These are phyloP conservation scores for Phaeophleospora eucalypticola DNA, from an alignment of 2,329 filamentous ascomycete genomes.

Conservation along the genomic window DNA sequence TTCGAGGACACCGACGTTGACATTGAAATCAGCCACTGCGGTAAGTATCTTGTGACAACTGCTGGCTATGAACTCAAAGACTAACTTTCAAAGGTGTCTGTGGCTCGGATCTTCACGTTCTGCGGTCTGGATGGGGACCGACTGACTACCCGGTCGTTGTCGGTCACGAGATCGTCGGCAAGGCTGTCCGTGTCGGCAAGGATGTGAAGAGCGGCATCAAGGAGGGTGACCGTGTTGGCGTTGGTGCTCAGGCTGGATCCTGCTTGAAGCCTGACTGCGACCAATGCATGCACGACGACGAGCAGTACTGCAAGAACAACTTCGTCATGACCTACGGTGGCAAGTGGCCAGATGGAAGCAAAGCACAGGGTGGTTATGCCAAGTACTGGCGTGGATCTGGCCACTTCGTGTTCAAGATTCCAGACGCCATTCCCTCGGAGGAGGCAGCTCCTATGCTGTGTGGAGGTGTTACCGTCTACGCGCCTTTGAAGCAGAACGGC, in stretches of 20 bases:
- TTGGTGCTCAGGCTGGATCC: constrained; percentile 47
- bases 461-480: constrained; percentile 70
- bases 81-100: constrained; percentile 22
- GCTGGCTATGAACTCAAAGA: no score
- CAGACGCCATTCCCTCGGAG: constrained; percentile 45
- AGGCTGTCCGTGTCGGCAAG: constrained; percentile 32
- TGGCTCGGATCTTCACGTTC: constrained; percentile 31
- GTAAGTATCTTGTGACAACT: constrained; percentile 2
- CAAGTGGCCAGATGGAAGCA: constrained; percentile 21
- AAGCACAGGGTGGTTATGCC: constrained; percentile 61
- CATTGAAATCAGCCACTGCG: constrained; percentile 39
- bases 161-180: constrained; percentile 35
- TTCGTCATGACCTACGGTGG: constrained; percentile 27
- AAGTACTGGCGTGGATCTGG: constrained; percentile 44
- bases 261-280: constrained; percentile 49
- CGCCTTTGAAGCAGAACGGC: constrained; percentile 63
- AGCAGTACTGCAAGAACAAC: constrained; percentile 40
- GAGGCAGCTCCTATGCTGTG: constrained; percentile 68
- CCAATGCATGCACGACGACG: constrained; percentile 46
- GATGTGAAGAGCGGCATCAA: constrained; percentile 32
- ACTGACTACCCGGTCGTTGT: constrained; percentile 27
- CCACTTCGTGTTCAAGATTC: constrained; percentile 57
- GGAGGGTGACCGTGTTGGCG: constrained; percentile 44
- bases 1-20: constrained; percentile 39
- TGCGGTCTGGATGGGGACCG: constrained; percentile 37